A percentile compares a stretch with the other conserved stretches of the same genome.
These are phyloP conservation scores for Pachysolen tannophilus DNA, from an alignment of 805 yeast genomes.

Conservation along the genomic window DNA sequence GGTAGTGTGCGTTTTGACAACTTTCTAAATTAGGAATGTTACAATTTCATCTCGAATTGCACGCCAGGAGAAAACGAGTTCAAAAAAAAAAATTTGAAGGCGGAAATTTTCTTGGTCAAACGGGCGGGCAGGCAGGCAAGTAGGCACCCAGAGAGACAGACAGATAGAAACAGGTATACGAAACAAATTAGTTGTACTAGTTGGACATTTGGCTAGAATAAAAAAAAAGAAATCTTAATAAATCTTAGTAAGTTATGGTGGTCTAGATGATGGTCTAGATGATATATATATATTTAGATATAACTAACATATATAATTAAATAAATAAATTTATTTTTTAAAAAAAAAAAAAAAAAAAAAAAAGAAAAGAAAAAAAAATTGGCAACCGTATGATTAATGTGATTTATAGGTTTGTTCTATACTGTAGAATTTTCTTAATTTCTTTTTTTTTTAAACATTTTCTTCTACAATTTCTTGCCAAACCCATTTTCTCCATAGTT, in stretches of 20 bases:
- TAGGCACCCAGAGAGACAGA: no score
- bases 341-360: background rate
- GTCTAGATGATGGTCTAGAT: constrained; percentile 14
- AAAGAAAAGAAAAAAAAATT: constrained; percentile 6
- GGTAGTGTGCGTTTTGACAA: no score
- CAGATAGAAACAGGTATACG: background rate
- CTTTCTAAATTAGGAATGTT: no score
- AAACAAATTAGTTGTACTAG: background rate
- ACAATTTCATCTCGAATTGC: no score
- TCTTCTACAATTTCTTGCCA: constrained; percentile 51
- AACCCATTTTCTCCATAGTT: constrained; percentile 79
- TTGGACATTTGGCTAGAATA: background rate
- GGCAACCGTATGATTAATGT: constrained; percentile 11
- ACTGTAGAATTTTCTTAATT: constrained; percentile 4
- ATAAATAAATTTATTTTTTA: background rate
- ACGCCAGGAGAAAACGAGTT: no score
- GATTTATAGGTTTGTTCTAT: background rate
- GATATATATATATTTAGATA: no score
- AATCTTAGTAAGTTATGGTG: constrained; percentile 5
- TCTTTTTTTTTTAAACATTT: no score
- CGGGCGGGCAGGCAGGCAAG: no score
- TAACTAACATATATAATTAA: no score
- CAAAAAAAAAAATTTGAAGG: no score
- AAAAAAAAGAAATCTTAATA: background rate
- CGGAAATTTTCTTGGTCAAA: no score